These are phyloP conservation scores for Arctium minus DNA, from an alignment of 129 eudicot species.

Conservation along the genomic window DNA sequence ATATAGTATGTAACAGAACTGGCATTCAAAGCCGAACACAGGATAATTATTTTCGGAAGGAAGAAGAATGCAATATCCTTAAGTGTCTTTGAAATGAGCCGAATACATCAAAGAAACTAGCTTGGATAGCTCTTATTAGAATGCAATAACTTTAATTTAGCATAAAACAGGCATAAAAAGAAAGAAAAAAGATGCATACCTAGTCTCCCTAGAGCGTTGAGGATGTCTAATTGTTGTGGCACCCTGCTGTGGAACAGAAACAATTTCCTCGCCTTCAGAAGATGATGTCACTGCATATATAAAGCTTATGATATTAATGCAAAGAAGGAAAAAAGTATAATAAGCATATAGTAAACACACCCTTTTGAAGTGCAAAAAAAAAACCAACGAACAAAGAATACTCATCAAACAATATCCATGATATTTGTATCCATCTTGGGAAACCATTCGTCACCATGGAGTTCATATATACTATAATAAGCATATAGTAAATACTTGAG, in stretches of 20 bases:
- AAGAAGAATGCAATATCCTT: not conserved
- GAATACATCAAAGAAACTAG: too few species aligned
- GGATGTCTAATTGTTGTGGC: slow-evolving; percentile 40
- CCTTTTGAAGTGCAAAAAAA: too few species aligned
- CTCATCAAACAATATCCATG: too few species aligned
- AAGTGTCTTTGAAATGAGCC: too few species aligned
- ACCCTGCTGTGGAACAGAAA: slow-evolving; percentile 40
- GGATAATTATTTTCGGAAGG: not conserved
- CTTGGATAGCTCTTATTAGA: not conserved
- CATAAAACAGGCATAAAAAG: not conserved
- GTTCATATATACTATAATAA: too few species aligned
- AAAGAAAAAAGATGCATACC: slow-evolving; percentile 29
- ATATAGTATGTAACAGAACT: not conserved
- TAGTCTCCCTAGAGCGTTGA: slow-evolving; percentile 53
- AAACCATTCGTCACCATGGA: too few species aligned
- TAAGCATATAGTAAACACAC: too few species aligned
- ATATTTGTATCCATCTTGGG: too few species aligned
- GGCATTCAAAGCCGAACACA: not conserved
- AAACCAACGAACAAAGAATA: too few species aligned
- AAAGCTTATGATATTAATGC: not conserved
- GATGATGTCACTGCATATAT: slow-evolving; percentile 43
- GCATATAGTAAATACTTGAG: too few species aligned
- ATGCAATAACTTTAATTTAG: not conserved
- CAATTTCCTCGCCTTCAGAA: too few species aligned
- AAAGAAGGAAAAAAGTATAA: not conserved